A percentile compares a stretch with the other conserved stretches of the same genome.
Conservation (phyloP, 2,329 filamentous ascomycete genomes). For the Aureobasidium sp. region DNA sequence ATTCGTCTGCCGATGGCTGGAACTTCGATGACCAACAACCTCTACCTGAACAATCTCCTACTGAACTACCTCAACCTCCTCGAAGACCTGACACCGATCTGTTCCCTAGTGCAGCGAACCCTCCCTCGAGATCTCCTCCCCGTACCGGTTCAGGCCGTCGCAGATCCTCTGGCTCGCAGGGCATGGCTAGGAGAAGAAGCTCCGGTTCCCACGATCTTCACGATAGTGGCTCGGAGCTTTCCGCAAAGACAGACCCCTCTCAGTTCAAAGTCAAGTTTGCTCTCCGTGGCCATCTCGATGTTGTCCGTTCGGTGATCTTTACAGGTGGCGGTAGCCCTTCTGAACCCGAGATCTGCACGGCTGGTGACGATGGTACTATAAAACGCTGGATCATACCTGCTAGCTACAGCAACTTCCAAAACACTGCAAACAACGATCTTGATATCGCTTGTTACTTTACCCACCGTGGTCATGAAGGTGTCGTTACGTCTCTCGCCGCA, state of each 20-base stretch:
- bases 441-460: constrained; percentile 94
- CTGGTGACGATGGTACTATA: constrained; percentile 88
- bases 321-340: constrained; percentile 91
- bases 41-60: constrained; percentile 49
- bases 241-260: constrained; percentile 56
- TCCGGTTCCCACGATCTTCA: constrained; percentile 58
- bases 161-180: constrained; percentile 59
- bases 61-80: constrained; percentile 48
- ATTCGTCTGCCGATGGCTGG: constrained; percentile 63
- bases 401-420: constrained; percentile 58
- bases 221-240: constrained; percentile 34
- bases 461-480: constrained; percentile 85
- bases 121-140: constrained; percentile 71
- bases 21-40: constrained; percentile 77
- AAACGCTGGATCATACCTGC: constrained; percentile 94
- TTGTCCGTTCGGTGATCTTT: constrained; percentile 91
- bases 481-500: constrained; percentile 78
- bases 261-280: constrained; percentile 92
- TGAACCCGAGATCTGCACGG: constrained; percentile 94
- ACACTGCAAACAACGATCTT: constrained; percentile 62
- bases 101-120: constrained; percentile 74
- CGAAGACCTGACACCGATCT: constrained; percentile 75
- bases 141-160: constrained; percentile 63
- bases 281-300: constrained; percentile 84
- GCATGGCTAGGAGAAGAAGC: constrained; percentile 57